Base-by-base conservation (phyloP, 305 asterid genomes). In the Fraxinus baroniana region DNA sequence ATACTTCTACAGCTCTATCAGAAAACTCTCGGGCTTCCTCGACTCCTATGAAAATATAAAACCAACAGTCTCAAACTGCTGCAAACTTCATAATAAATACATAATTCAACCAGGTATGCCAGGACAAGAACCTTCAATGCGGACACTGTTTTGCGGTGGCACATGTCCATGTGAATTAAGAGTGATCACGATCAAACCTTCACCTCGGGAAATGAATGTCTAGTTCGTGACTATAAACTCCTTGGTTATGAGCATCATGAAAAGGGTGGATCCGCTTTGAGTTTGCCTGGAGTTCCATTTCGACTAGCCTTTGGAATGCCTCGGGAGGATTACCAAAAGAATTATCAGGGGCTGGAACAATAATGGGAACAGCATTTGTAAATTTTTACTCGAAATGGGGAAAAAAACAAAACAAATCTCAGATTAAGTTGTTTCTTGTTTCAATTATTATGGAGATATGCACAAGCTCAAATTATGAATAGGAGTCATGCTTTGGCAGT, bases 291-390 rank as follows among this genome's bases (percentile, higher is more conserved):
- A 68, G 20, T 28, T 68, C 74, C 74, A 68, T 68, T 12, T 68
- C 74, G 3, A 68, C 33, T 68, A 85, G 84, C 92, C 93, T 95
- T 80, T 91, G 97, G 85, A 95, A 85, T 70, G 95, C 98, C 49
- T 92, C 99, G 0, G 97, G 96, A 77, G 93, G 89, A 84, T 85
- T 89, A 79, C 87, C 89, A 79, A 83, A 90, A 44, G 81, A 70
- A 76, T 83, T 77, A 66, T 85, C 84, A 15, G 82, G 79, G 66
- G 85, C 92, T 88, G 70, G 60, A 33, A 70, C 60, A 79, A 49
- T 55, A 49, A 33, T 10, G 52, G 33, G 18, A 15, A 71, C 52
- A 22, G 46, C 32, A 35, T 18, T 68, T 10, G 36, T 10, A 62
- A 74, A 17, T 26, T 39, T 24, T 15, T 20, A 64, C 3, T 76